Evolutionary conservation across 345 rosid species (phyloP).

Genomic region (Lagerstroemia speciosa): DNA sequence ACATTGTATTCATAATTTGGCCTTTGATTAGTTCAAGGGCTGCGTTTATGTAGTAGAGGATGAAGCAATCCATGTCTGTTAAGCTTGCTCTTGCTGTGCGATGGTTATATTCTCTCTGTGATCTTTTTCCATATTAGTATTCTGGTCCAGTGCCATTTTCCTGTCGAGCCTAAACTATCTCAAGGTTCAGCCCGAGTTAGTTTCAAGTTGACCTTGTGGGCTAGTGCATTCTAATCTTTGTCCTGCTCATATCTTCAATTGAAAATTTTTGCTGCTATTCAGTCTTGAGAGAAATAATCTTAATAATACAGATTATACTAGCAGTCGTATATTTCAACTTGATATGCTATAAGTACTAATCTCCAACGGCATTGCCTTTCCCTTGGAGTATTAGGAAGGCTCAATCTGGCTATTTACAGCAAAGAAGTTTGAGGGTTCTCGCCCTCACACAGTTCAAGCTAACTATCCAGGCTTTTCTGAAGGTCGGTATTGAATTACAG

Average conservation of each 20-base stretch:
- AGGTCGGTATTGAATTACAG: slow-evolving; percentile 22
- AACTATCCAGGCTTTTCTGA: slow-evolving; percentile 56
- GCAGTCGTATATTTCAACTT: background rate
- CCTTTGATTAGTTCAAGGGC: too few species aligned
- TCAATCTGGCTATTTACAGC: slow-evolving; percentile 58
- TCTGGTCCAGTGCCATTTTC: background rate
- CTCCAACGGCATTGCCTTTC: background rate
- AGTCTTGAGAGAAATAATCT: background rate
- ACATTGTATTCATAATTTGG: too few species aligned
- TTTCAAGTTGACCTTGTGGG: background rate
- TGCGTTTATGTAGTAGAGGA: too few species aligned
- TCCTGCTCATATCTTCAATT: background rate
- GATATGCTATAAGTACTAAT: background rate
- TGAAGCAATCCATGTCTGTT: too few species aligned
- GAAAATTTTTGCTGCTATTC: background rate
- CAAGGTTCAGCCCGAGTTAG: background rate
- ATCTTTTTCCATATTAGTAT: too few species aligned
- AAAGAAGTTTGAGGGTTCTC: slow-evolving; percentile 36
- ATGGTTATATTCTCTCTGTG: too few species aligned
- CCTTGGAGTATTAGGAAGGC: slow-evolving; percentile 36
- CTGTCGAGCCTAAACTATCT: background rate
- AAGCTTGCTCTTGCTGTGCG: background rate
- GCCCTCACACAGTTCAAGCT: slow-evolving; percentile 53
- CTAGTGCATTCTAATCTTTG: background rate
- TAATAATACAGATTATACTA: too few species aligned